Evolutionary conservation across 2,329 filamentous ascomycete species (phyloP), one percentile per base, ranked within the genome.

Genomic region (Apiospora marii): DNA sequence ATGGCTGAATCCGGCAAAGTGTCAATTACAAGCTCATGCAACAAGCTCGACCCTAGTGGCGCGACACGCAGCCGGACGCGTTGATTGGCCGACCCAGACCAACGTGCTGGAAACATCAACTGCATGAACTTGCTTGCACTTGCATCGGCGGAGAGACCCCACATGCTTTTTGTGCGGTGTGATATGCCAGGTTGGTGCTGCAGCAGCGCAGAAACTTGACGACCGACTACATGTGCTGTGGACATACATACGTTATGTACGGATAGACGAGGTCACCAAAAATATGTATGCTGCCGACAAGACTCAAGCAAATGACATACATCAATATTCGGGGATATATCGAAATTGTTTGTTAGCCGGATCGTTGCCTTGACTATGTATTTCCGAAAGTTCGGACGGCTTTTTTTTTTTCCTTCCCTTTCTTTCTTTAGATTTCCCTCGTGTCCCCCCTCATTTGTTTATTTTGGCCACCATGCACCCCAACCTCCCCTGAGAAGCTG

Each of bases 21-120:
- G 58, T 12, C 58, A 41, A n/a, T 64, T 12, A 30, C 14, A 24
- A 64, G 58, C 58, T 64, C 34, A 64, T 64, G 58, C 58, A n/a
- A 6, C 58, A 64, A 64, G 58, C 58, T 41, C 58, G 6, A 2
- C 7, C 19, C 58, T 64, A 64, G 58, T 41, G 58, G 58, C 58
- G 58, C 58, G 58, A 64, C 58, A 41, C 22, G 19, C 34, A 64
- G n/a, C 58, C 34, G 58, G 12, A 64, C 58, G 58, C 58, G 58
- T 64, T 64, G 58, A 64, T 64, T 64, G 30, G 58, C 58, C 6
- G 58, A 19, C 10, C 19, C 34, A 10, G 34, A 19, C 34, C 58
- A 64, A 16, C 30, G 22, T 22, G 30, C 53, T n/a, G 16, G 53
- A 64, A 41, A 64, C 58, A 37, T 64, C 30, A 22, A 64, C 58